Evolutionary conservation across 257 asterid species (phyloP).

Genomic region (Eustoma russellianum): DNA sequence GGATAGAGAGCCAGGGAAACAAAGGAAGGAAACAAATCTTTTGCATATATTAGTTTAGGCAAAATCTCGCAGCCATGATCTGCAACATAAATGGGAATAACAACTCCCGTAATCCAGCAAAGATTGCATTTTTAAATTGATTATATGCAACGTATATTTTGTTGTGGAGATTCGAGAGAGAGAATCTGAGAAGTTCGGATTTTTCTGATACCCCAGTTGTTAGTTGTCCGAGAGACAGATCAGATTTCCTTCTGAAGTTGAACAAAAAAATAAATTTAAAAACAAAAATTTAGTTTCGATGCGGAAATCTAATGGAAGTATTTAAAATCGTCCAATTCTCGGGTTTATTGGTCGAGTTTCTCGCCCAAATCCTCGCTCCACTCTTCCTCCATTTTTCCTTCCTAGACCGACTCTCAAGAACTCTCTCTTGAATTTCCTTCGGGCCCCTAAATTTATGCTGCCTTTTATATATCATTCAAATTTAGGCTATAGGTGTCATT

Average conservation of each 20-base stretch:
- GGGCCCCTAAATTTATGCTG: conserved; percentile 1
- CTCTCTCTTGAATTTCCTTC: conserved; percentile 11
- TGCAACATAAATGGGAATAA: conserved; percentile 28
- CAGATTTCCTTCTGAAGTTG: conserved; percentile 24
- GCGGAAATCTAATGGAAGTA: conserved; percentile 55
- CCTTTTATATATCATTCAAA: conserved; percentile 5
- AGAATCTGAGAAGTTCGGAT: conserved; percentile 42
- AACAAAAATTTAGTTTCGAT: conserved; percentile 15
- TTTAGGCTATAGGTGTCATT: too few relatives aligned
- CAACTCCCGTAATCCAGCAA: conserved; percentile 30
- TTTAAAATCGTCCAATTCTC: conserved; percentile 26
- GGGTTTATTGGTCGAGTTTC: conserved; percentile 28
- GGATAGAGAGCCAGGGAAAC: background rate
- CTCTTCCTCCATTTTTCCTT: conserved; percentile 19
- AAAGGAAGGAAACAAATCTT: conserved; percentile 14
- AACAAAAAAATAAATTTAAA: conserved; percentile 7
- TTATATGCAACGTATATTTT: conserved; percentile 2
- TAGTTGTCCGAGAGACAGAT: conserved; percentile 43
- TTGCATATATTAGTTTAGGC: conserved; percentile 15
- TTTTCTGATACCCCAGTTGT: conserved; percentile 41
- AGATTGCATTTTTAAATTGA: conserved; percentile 21
- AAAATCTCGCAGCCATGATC: conserved; percentile 30
- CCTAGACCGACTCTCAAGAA: conserved; percentile 31
- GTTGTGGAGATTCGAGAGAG: conserved; percentile 8
- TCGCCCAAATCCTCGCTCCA: conserved; percentile 32